Evolutionary conservation across 371 early-diverging fungal genomes (phyloP).

Genomic region (Mucor plumbeus): DNA sequence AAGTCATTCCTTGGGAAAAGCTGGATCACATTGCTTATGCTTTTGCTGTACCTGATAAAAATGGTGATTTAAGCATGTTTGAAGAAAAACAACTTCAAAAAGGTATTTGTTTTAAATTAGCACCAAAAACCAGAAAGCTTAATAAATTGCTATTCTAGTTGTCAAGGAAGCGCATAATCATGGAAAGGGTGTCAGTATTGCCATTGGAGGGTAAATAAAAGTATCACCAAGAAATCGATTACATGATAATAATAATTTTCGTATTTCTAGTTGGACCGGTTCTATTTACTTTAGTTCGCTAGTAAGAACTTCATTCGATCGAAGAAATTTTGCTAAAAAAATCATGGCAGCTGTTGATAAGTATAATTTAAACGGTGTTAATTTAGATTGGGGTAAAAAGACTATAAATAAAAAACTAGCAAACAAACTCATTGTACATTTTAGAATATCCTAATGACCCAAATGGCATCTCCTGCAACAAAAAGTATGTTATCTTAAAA

Average conservation of each 20-base stretch:
- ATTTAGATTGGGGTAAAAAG: constrained; percentile 52
- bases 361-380: constrained; percentile 56
- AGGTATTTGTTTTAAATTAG: neutral
- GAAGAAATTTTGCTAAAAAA: constrained; percentile 25
- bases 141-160: constrained; percentile 14
- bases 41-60: constrained; percentile 41
- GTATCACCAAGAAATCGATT: neutral
- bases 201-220: constrained; percentile 33
- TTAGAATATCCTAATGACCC: constrained; percentile 39
- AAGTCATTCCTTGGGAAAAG: constrained; percentile 42
- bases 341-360: constrained; percentile 34
- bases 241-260: no score
- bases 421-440: neutral
- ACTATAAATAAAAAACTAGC: neutral
- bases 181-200: constrained; percentile 33
- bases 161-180: constrained; percentile 31
- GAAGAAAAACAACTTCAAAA: constrained; percentile 25
- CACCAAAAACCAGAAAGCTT: neutral
- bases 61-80: constrained; percentile 33
- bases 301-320: constrained; percentile 19
- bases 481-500: constrained; percentile 16
- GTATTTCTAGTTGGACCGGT: constrained; percentile 35
- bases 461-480: constrained; percentile 36
- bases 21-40: constrained; percentile 50
- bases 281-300: constrained; percentile 30